A percentile compares a stretch with the other conserved stretches of the same genome.
Conservation (phyloP, 73 alveolate genomes). For the Diophrys sp. region DNA sequence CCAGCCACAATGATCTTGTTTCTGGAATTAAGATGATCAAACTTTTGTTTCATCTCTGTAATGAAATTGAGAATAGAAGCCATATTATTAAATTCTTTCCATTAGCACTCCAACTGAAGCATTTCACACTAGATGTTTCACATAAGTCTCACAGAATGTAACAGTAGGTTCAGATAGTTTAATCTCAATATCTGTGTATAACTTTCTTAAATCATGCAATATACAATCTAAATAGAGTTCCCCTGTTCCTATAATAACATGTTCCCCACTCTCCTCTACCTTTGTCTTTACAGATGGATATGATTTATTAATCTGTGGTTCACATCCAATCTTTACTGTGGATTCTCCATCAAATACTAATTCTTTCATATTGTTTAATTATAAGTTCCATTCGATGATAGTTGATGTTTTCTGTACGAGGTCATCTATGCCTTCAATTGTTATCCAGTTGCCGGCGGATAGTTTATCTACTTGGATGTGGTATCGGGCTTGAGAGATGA, state of each 20-base stretch:
- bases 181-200: constrained; percentile 97
- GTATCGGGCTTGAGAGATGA: constrained; percentile 78
- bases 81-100: too few relatives aligned
- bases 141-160: too few relatives aligned
- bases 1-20: too few relatives aligned
- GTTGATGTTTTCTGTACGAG: constrained; percentile 85
- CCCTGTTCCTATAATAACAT: constrained; percentile 97
- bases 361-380: constrained; percentile 17
- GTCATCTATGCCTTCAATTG: constrained; percentile 88
- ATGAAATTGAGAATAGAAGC: too few relatives aligned
- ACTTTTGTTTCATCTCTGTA: too few relatives aligned
- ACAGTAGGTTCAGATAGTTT: too few relatives aligned
- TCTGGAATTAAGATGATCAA: too few relatives aligned
- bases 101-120: too few relatives aligned
- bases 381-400: constrained; percentile 56
- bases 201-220: constrained; percentile 95
- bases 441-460: constrained; percentile 90
- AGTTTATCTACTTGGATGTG: constrained; percentile 80
- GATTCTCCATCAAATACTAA: constrained; percentile 60
- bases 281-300: constrained; percentile 88
- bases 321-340: constrained; percentile 95
- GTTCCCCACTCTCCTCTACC: constrained; percentile 99
- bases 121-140: too few relatives aligned
- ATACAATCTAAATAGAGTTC: constrained; percentile 98
- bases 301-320: constrained; percentile 94